Evolutionary conservation across 2,329 filamentous ascomycete genomes (phyloP).

Genomic region (Talaromyces sp.): DNA sequence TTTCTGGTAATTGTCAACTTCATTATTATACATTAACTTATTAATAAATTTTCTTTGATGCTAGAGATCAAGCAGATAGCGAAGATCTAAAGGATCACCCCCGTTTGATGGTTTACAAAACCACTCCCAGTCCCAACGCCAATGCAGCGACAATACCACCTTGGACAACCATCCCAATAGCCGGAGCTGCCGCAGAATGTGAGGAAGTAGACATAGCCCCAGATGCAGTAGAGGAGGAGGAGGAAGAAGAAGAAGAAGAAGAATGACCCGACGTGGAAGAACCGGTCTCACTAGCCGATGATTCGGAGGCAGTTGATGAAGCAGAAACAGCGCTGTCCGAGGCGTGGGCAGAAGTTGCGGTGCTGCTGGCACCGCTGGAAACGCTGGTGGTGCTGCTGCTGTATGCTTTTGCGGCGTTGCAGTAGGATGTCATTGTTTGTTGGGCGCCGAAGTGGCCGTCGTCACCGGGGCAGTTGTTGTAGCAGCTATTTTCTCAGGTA

Average conservation of each 20-base stretch:
- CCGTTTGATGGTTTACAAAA: constrained; percentile 10
- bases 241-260: constrained; percentile 3
- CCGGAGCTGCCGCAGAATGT: constrained; percentile 6
- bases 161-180: constrained; percentile 17
- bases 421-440: constrained; percentile 34
- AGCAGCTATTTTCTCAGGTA: constrained; percentile 45
- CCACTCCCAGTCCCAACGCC: constrained; percentile 16
- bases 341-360: constrained; percentile 9
- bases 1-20: background rate
- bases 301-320: constrained; percentile 20
- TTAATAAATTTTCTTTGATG: background rate
- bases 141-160: constrained; percentile 25
- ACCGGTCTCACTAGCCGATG: constrained; percentile 14
- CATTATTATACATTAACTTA: constrained; percentile 4
- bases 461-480: constrained; percentile 58
- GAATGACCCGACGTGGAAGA: background rate
- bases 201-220: background rate
- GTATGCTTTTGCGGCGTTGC: constrained; percentile 40
- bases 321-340: constrained; percentile 1
- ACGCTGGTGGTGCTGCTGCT: constrained; percentile 19
- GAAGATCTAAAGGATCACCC: background rate
- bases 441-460: constrained; percentile 30
- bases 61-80: background rate
- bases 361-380: constrained; percentile 12
- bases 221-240: constrained; percentile 3